Evolutionary conservation across 2,329 filamentous ascomycete species (phyloP), one percentile per base, ranked within the genome.

Genomic region (Orbilia brochopaga): DNA sequence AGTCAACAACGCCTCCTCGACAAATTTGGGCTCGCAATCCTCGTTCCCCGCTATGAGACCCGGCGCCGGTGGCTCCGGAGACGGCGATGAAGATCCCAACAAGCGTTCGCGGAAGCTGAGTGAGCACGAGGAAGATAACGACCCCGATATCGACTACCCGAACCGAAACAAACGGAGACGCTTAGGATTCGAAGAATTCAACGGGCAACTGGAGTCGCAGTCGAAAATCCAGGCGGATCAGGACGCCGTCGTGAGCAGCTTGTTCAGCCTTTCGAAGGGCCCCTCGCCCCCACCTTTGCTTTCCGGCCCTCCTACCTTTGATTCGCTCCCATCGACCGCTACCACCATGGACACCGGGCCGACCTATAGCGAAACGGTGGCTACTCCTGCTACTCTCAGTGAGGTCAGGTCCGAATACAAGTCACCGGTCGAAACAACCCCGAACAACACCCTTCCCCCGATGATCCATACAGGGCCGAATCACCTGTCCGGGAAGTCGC

Each of bases 121-220:
- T 40, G 67, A 72, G 51, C 67, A 72, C 57, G 67, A 72, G 24
- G 48, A 72, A 23, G 67, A 72, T 21, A 65, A 72, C n/a, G 67
- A 46, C 4, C 21, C 21, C n/a, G 67, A 65, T 17, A 50, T 11
- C 23, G 50, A 56, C 27, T 44, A 54, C 52, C 46, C 50, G 55
- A 61, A 32, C 42, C 67, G 67, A 6, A 24, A 30, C n/a, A 72
- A 72, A 50, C 55, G 67, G 48, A 60, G 55, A 27, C 64, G 50
- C 13, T 23, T 72, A 24, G 60, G 51, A 21, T 30, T 55, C 15
- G 13, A 46, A 13, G 60, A 54, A 46, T 50, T 35, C 35, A 42
- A 54, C 50, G 67, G 48, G 21, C 55, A 59, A 23, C 21, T 50
- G 52, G 60, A 60, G 55, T 56, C 55, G 60, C 67, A 72, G 42